phyloP scores from a whole-genome alignment of 306 rosid genomes.

The Prosopis cineraria region DNA sequence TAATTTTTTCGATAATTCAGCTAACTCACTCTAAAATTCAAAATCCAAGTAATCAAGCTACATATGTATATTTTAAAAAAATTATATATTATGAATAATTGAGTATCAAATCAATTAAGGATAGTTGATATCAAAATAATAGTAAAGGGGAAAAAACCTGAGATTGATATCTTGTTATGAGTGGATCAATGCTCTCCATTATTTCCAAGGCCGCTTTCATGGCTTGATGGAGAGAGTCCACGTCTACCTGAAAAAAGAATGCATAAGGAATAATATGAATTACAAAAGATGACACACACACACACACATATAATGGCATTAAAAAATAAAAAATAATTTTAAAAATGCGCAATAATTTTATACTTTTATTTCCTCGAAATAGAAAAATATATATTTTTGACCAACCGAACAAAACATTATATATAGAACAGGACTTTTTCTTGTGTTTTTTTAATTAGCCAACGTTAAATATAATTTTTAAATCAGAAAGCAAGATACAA shows the following conservation, averaged over 20 bases:
- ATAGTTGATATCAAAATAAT: not conserved
- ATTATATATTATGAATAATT: not conserved
- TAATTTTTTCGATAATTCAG: no score
- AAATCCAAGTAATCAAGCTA: no score
- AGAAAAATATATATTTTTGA: no score
- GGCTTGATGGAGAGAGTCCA: conserved; percentile 47
- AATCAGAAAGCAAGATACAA: no score
- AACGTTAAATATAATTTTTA: no score
- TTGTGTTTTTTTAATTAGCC: no score
- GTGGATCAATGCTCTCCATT: conserved; percentile 48
- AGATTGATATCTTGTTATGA: conserved; percentile 38
- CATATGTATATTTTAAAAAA: no score
- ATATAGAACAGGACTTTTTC: not conserved
- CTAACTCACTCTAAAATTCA: no score
- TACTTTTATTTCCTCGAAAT: not conserved
- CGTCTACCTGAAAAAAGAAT: conserved; percentile 46
- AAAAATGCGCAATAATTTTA: not conserved
- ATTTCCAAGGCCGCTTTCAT: conserved; percentile 47
- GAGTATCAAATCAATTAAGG: not conserved
- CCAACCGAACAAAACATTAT: not conserved
- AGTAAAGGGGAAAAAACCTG: conserved; percentile 46
- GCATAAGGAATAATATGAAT: not conserved
- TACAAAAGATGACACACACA: not conserved
- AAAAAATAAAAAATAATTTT: not conserved
- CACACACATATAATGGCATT: no score